These are phyloP conservation scores for Fraxinus anomala DNA, from an alignment of 257 asterid species.

Conservation along the genomic window DNA sequence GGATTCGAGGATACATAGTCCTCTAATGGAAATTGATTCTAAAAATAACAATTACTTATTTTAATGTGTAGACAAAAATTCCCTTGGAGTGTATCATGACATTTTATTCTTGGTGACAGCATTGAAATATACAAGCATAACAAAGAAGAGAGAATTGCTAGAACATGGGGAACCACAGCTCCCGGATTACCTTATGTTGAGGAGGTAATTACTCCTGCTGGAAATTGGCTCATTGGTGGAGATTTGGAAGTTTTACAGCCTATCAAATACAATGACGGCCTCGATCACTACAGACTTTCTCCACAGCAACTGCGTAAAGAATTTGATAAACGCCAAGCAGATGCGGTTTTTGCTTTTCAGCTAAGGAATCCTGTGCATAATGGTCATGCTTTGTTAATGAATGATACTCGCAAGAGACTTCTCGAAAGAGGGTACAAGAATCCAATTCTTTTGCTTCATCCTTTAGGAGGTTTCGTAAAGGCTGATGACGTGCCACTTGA, in stretches of 20 bases:
- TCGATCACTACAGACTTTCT: constrained; percentile 80
- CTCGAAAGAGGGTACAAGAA: constrained; percentile 76
- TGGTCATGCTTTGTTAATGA: constrained; percentile 85
- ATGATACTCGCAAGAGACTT: constrained; percentile 75
- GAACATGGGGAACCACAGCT: constrained; percentile 89
- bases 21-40: neutral
- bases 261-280: constrained; percentile 75
- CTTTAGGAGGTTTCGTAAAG: constrained; percentile 81
- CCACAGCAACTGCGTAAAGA: constrained; percentile 70
- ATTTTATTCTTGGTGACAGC: constrained; percentile 38
- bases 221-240: constrained; percentile 94
- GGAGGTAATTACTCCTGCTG: constrained; percentile 67
- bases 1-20: neutral
- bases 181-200: constrained; percentile 86
- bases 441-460: constrained; percentile 90
- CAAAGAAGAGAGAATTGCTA: constrained; percentile 85
- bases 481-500: constrained; percentile 87
- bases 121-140: constrained; percentile 76
- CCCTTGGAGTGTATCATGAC: neutral
- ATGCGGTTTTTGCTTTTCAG: constrained; percentile 91
- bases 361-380: constrained; percentile 87
- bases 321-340: constrained; percentile 70
- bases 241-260: constrained; percentile 75
- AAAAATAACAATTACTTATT: neutral
- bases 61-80: neutral